A percentile compares a stretch with the other conserved stretches of the same genome.
These are phyloP conservation scores for Backusella sp. DNA, from an alignment of 192 early-diverging fungal species.

Conservation along the genomic window DNA sequence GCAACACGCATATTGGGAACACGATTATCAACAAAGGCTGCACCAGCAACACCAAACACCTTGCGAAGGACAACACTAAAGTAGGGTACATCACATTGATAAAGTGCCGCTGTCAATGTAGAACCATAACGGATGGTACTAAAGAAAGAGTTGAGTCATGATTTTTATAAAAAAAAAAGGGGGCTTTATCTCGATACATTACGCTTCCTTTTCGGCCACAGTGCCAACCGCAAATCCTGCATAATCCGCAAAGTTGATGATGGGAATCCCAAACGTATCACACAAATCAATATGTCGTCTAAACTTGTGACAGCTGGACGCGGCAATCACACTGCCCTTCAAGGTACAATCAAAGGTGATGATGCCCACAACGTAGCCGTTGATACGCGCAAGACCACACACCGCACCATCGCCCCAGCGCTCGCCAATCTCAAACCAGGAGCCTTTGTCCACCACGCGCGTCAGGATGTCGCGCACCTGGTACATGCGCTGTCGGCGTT, in stretches of 20 bases:
- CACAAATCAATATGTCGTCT: constrained; percentile 38
- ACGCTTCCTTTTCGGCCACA: constrained; percentile 38
- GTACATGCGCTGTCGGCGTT: constrained; percentile 28
- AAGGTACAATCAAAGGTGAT: constrained; percentile 30
- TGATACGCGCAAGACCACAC: constrained; percentile 25
- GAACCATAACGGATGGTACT: constrained; percentile 38
- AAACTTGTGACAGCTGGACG: constrained; percentile 32
- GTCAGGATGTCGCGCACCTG: constrained; percentile 33
- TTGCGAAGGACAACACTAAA: constrained; percentile 37
- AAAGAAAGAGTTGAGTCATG: no score
- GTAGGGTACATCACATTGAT: constrained; percentile 37
- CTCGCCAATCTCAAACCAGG: constrained; percentile 39
- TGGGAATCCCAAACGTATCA: constrained; percentile 35
- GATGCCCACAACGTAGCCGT: constrained; percentile 36
- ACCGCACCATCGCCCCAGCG: constrained; percentile 40
- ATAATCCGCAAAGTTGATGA: constrained; percentile 39
- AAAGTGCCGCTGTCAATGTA: constrained; percentile 35
- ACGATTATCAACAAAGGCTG: constrained; percentile 36
- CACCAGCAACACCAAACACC: constrained; percentile 41
- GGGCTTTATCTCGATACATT: neutral
- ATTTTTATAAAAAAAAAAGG: no score
- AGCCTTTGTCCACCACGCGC: constrained; percentile 23
- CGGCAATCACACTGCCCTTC: constrained; percentile 25
- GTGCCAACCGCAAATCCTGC: constrained; percentile 39
- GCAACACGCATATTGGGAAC: constrained; percentile 33